phyloP scores from a whole-genome alignment of 805 yeast species.

The Suhomyces prunicola region DNA sequence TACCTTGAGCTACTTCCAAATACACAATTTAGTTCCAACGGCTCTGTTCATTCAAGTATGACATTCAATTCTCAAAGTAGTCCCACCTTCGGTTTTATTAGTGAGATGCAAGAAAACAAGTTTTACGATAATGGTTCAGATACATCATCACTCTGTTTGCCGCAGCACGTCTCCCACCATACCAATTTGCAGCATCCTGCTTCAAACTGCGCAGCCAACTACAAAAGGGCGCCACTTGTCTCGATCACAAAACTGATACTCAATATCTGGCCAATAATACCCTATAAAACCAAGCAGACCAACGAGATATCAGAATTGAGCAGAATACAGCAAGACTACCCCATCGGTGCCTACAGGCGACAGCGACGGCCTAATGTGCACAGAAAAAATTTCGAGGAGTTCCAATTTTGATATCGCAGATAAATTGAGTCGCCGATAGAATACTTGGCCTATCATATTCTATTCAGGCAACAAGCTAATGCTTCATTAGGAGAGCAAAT shows the following conservation, averaged over 20 bases:
- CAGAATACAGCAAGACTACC: slow-evolving; percentile 1
- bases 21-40: not conserved
- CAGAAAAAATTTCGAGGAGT: not conserved
- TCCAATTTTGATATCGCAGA: not conserved
- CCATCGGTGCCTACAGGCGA: not conserved
- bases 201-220: not conserved
- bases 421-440: too few relatives aligned
- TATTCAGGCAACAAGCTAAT: not conserved
- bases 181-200: not conserved
- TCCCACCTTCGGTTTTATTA: not conserved
- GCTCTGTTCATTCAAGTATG: not conserved
- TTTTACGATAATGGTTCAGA: not conserved
- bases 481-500: not conserved
- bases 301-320: not conserved
- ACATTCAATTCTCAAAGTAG: not conserved
- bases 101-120: not conserved
- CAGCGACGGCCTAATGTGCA: not conserved
- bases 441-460: too few relatives aligned
- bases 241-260: not conserved
- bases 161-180: not conserved
- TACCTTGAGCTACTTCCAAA: not conserved
- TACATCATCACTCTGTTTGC: not conserved
- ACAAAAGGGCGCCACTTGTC: not conserved
- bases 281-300: not conserved
- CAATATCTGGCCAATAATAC: not conserved